These are phyloP conservation scores for Fusarium chuoi DNA, from an alignment of 2,329 filamentous ascomycete genomes.

Conservation along the genomic window DNA sequence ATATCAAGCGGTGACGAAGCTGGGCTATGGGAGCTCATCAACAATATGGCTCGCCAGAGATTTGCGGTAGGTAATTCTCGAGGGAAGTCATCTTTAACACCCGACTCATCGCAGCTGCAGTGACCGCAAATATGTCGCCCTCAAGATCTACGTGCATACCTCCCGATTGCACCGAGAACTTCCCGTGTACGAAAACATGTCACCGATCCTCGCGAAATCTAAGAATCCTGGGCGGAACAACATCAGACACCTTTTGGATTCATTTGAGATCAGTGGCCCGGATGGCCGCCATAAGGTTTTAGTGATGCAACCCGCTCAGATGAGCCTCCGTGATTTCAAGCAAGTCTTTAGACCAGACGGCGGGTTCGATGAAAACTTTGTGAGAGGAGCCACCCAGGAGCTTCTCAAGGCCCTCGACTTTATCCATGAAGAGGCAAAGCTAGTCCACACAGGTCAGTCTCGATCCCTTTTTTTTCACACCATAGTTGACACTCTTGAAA, in stretches of 20 bases:
- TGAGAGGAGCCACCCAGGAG: conserved; percentile 45
- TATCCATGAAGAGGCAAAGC: conserved; percentile 47
- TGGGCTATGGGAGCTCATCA: conserved; percentile 54
- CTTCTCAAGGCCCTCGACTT: conserved; percentile 50
- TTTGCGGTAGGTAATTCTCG: neutral
- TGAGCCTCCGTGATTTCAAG: conserved; percentile 48
- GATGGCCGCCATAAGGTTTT: conserved; percentile 37
- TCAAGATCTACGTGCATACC: conserved; percentile 48
- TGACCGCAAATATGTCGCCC: conserved; percentile 42
- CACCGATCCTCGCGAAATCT: neutral
- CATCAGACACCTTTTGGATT: conserved; percentile 32
- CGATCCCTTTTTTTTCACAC: too few relatives aligned
- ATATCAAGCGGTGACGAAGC: conserved; percentile 53
- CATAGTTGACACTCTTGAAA: neutral
- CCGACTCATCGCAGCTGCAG: conserved; percentile 8
- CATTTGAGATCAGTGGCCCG: conserved; percentile 33
- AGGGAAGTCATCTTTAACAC: fast-evolving
- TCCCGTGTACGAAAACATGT: conserved; percentile 13
- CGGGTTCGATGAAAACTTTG: conserved; percentile 42
- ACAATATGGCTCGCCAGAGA: conserved; percentile 56
- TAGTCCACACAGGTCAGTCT: conserved; percentile 47
- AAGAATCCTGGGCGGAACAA: conserved; percentile 6
- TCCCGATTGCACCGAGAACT: conserved; percentile 38
- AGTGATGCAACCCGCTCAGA: conserved; percentile 43
- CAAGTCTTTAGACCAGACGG: conserved; percentile 38